Evolutionary conservation across 192 early-diverging fungal genomes (phyloP).

Genomic region (Coemansia sp.): DNA sequence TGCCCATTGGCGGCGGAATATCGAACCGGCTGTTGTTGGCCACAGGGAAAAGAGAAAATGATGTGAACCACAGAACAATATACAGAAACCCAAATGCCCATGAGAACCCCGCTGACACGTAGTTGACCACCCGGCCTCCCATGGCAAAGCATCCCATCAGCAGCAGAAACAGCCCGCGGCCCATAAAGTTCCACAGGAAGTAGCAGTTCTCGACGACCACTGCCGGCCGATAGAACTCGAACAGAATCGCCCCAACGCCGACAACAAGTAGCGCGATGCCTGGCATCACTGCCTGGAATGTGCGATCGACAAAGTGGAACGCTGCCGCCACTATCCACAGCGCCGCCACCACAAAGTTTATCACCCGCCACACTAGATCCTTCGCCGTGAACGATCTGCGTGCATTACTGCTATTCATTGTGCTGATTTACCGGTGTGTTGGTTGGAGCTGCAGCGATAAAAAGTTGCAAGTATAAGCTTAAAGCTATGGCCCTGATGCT

Average conservation of each 20-base stretch:
- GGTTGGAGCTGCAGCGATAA: neutral
- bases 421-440: neutral
- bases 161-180: slow-evolving; percentile 47
- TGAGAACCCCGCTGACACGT: slow-evolving; percentile 39
- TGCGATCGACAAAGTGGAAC: slow-evolving; percentile 38
- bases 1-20: neutral
- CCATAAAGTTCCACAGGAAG: slow-evolving; percentile 55
- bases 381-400: neutral
- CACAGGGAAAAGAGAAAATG: slow-evolving; percentile 43
- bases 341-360: slow-evolving; percentile 40
- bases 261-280: slow-evolving; percentile 40
- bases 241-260: slow-evolving; percentile 33
- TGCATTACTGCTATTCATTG: slow-evolving; percentile 12
- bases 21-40: slow-evolving; percentile 5
- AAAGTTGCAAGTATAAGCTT: neutral
- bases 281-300: slow-evolving; percentile 43
- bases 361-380: slow-evolving; percentile 42
- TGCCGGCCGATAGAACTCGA: slow-evolving; percentile 45
- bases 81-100: slow-evolving; percentile 48
- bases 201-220: slow-evolving; percentile 44
- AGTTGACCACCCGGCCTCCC: slow-evolving; percentile 32
- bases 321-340: slow-evolving; percentile 48
- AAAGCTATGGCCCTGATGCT: no score
- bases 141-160: slow-evolving; percentile 48
- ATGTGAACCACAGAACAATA: slow-evolving; percentile 49